Evolutionary conservation across 257 asterid genomes (phyloP).

Genomic region (Linderniella brevidens): DNA sequence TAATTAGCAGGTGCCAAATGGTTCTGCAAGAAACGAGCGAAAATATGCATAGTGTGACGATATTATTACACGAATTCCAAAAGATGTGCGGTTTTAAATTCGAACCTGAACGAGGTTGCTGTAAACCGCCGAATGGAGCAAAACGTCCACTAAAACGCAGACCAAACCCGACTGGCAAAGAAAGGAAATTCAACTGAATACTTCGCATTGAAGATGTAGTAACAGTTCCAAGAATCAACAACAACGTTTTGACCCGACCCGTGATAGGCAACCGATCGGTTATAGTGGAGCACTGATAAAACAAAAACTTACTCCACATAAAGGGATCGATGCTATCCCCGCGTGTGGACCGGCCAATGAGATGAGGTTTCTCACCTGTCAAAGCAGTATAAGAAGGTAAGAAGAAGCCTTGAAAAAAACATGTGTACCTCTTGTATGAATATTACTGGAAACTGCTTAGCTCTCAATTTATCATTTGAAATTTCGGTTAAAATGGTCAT

Average conservation of each 20-base stretch:
- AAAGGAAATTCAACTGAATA: neutral
- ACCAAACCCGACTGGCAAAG: slow-evolving; percentile 49
- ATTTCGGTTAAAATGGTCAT: neutral
- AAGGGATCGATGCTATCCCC: slow-evolving; percentile 75
- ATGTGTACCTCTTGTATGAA: neutral
- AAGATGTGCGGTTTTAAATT: neutral
- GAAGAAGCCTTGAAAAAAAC: neutral
- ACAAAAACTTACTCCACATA: slow-evolving; percentile 55
- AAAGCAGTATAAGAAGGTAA: slow-evolving; percentile 7
- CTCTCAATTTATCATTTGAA: neutral
- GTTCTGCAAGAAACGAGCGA: slow-evolving; percentile 31
- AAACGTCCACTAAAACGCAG: slow-evolving; percentile 47
- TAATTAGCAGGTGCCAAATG: slow-evolving; percentile 72
- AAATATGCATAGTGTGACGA: neutral
- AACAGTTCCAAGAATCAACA: neutral
- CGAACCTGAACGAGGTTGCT: slow-evolving; percentile 60
- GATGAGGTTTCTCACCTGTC: slow-evolving; percentile 69
- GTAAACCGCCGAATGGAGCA: slow-evolving; percentile 50
- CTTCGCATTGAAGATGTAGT: neutral
- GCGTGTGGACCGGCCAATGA: slow-evolving; percentile 97
- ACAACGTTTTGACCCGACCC: neutral
- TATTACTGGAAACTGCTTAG: neutral
- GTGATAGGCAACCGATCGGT: neutral
- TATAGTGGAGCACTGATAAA: too few relatives aligned
- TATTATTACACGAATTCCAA: neutral